Evolutionary conservation across 225 moss, liverwort and hornwort genomes (phyloP).

Genomic region (Takakia lepidozioides): DNA sequence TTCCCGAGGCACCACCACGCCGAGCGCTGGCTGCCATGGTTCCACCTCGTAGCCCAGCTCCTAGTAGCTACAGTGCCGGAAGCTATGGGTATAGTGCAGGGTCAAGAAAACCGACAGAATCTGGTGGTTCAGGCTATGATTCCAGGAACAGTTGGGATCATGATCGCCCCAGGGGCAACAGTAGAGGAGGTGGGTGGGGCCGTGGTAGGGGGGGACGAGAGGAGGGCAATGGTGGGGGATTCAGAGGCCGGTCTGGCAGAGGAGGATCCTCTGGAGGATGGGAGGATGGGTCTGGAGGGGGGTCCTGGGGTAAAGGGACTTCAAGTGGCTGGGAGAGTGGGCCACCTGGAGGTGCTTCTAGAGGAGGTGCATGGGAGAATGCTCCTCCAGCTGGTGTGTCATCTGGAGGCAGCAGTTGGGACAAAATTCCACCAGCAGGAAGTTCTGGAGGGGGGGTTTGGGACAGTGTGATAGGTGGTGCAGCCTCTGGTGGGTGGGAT

Average conservation of each 20-base stretch:
- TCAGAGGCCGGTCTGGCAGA: constrained; percentile 28
- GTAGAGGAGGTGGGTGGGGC: constrained; percentile 34
- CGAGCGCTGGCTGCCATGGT: constrained; percentile 90
- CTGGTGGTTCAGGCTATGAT: constrained; percentile 54
- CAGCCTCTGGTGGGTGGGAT: no score
- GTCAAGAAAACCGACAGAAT: constrained; percentile 48
- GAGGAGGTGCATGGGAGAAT: constrained; percentile 34
- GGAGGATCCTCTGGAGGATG: no score
- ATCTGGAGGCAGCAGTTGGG: constrained; percentile 22
- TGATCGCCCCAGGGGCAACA: constrained; percentile 34
- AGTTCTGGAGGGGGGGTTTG: constrained; percentile 2
- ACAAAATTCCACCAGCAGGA: constrained; percentile 11
- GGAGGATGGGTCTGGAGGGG: no score
- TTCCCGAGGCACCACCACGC: constrained; percentile 69
- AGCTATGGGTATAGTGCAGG: constrained; percentile 56
- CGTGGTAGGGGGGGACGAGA: constrained; percentile 36
- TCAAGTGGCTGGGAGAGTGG: constrained; percentile 30
- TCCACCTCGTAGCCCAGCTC: constrained; percentile 80
- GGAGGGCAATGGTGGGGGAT: constrained; percentile 33
- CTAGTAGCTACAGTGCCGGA: constrained; percentile 59
- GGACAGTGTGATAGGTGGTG: constrained; percentile 7
- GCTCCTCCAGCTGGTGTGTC: no score
- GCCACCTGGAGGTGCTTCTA: constrained; percentile 26
- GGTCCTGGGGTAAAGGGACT: constrained; percentile 13
- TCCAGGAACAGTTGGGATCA: constrained; percentile 55